Percentiles rank a stretch among this genome's conserved stretches.
These are phyloP conservation scores for Camelina laxa DNA, from an alignment of 345 rosid species.

Conservation along the genomic window DNA sequence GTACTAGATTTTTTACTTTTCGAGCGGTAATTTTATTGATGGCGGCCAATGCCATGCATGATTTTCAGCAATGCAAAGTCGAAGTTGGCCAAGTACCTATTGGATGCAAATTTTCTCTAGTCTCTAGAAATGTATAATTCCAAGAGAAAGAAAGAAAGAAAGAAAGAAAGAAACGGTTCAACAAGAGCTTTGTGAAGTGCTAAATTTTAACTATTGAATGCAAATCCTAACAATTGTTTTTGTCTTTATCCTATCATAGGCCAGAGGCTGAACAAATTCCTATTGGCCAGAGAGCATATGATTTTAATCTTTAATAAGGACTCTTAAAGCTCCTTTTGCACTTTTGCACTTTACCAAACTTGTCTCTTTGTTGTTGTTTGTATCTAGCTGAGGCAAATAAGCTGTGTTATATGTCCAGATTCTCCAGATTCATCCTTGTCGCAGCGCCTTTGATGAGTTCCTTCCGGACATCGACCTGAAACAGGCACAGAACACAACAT, in stretches of 20 bases:
- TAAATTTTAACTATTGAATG: neutral
- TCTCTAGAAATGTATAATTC: constrained; percentile 14
- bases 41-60: neutral
- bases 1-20: neutral
- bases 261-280: constrained; percentile 8
- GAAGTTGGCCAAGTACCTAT: neutral
- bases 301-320: neutral
- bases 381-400: constrained; percentile 21
- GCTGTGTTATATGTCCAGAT: constrained; percentile 65
- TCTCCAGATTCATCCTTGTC: constrained; percentile 57
- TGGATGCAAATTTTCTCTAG: constrained; percentile 1
- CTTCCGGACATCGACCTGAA: constrained; percentile 84
- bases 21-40: neutral
- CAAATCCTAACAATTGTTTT: neutral
- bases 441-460: constrained; percentile 75
- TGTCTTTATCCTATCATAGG: neutral
- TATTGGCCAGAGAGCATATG: constrained; percentile 16
- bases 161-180: neutral
- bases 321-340: constrained; percentile 15
- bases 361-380: constrained; percentile 8
- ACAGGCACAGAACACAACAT: constrained; percentile 7
- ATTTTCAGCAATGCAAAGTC: neutral
- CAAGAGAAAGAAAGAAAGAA: neutral
- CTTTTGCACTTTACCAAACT: constrained; percentile 9
- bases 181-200: neutral